phyloP scores from a whole-genome alignment of 257 asterid species.

The Handroanthus guayacan region DNA sequence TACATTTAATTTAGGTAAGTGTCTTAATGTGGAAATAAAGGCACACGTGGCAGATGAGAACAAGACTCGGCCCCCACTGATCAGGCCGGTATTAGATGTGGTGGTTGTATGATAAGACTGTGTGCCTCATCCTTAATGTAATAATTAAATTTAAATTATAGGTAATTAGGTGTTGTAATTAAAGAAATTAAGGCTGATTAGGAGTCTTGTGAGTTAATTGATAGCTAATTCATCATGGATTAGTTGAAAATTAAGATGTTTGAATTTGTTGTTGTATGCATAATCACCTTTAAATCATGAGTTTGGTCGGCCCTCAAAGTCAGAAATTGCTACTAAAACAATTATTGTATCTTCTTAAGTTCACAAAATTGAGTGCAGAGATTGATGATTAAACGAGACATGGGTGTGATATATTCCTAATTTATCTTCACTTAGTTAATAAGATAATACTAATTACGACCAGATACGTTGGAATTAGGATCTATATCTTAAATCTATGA shows the following conservation, averaged over 20 bases:
- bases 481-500: no score
- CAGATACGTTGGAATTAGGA: no score
- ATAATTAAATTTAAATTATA: no score
- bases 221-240: slow-evolving; percentile 2
- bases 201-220: not conserved
- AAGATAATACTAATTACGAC: no score
- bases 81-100: slow-evolving; percentile 5
- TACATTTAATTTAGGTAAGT: slow-evolving; percentile 18
- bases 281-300: slow-evolving; percentile 9
- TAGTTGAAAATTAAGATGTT: not conserved
- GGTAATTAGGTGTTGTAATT: no score
- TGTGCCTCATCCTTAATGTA: not conserved
- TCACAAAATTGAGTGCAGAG: slow-evolving; percentile 4
- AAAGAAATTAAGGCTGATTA: not conserved
- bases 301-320: slow-evolving; percentile 29
- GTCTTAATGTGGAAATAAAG: slow-evolving; percentile 24
- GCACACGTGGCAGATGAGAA: slow-evolving; percentile 29
- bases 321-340: slow-evolving; percentile 28
- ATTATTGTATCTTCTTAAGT: slow-evolving; percentile 16
- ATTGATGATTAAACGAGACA: not conserved
- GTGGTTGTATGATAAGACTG: not conserved
- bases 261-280: not conserved
- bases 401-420: no score
- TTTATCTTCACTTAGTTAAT: not conserved
- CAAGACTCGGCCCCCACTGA: slow-evolving; percentile 32